Evolutionary conservation across 768 basidiomycete species (phyloP).

Genomic region (Gymnopilus dilepis): DNA sequence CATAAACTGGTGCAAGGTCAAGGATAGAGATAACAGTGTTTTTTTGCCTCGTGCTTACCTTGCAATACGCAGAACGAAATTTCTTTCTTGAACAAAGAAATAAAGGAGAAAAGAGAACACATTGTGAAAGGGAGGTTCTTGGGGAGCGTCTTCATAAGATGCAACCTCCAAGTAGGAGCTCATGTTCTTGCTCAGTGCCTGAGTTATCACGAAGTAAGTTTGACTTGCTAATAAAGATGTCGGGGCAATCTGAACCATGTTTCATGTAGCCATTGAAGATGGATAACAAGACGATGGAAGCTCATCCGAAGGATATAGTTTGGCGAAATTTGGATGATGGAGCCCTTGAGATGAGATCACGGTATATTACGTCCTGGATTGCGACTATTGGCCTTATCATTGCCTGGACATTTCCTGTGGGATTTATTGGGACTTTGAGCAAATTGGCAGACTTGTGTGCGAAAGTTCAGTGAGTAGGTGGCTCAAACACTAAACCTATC

Average conservation of each 20-base stretch:
- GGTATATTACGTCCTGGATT: constrained; percentile 60
- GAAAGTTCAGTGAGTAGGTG: constrained; percentile 44
- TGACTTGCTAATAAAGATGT: constrained; percentile 5
- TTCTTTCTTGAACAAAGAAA: constrained; percentile 44
- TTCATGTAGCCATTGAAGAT: constrained; percentile 54
- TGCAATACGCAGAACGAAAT: constrained; percentile 52
- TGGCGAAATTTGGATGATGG: constrained; percentile 61
- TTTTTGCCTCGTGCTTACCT: background rate
- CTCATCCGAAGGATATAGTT: constrained; percentile 58
- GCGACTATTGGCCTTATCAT: constrained; percentile 65
- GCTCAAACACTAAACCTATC: background rate
- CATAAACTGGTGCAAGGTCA: constrained; percentile 63
- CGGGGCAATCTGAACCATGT: background rate
- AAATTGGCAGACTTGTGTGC: constrained; percentile 59
- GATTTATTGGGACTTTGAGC: constrained; percentile 68
- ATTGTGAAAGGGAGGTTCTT: constrained; percentile 50
- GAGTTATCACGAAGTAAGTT: constrained; percentile 52
- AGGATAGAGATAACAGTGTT: constrained; percentile 12
- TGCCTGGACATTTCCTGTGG: constrained; percentile 68
- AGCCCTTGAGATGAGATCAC: constrained; percentile 54
- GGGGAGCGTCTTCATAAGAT: constrained; percentile 66
- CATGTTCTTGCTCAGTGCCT: constrained; percentile 71
- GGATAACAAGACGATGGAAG: constrained; percentile 67
- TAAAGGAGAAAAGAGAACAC: constrained; percentile 45
- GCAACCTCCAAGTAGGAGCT: constrained; percentile 76